Conservation (phyloP, 2,329 filamentous ascomycete genomes). For the Fusarium coffeatum region DNA sequence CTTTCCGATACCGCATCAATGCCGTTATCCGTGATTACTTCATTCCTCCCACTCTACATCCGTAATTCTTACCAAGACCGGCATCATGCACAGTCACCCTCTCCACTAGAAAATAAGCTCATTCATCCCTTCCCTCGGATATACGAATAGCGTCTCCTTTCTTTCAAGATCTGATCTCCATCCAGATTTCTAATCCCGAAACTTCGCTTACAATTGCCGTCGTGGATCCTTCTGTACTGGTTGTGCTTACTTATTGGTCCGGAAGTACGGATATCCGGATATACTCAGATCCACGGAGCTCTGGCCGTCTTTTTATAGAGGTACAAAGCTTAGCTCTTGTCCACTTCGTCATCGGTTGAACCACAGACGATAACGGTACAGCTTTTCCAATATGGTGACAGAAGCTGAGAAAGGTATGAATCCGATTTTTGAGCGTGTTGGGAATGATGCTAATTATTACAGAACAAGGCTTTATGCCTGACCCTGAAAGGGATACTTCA, state of each 20-base stretch:
- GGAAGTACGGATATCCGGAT: slow-evolving; percentile 29
- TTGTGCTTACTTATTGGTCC: not conserved
- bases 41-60: not conserved
- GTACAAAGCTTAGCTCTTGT: not conserved
- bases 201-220: not conserved
- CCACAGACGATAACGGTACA: not conserved
- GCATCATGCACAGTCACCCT: not conserved
- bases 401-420: slow-evolving; percentile 22
- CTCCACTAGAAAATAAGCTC: not conserved
- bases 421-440: accelerated
- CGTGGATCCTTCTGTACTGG: not conserved
- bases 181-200: slow-evolving; percentile 7
- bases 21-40: not conserved
- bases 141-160: slow-evolving; percentile 1
- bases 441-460: not conserved
- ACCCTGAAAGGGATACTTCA: slow-evolving; percentile 22
- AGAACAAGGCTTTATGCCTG: slow-evolving; percentile 20
- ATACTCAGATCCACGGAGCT: slow-evolving; percentile 1
- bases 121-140: slow-evolving; percentile 5
- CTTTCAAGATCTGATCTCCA: slow-evolving; percentile 2
- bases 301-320: slow-evolving; percentile 16
- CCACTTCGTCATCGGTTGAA: not conserved
- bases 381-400: not conserved
- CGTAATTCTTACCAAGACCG: not conserved
- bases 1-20: not conserved